These are phyloP conservation scores for Cicer yamashitae DNA, from an alignment of 306 rosid species.

Conservation along the genomic window DNA sequence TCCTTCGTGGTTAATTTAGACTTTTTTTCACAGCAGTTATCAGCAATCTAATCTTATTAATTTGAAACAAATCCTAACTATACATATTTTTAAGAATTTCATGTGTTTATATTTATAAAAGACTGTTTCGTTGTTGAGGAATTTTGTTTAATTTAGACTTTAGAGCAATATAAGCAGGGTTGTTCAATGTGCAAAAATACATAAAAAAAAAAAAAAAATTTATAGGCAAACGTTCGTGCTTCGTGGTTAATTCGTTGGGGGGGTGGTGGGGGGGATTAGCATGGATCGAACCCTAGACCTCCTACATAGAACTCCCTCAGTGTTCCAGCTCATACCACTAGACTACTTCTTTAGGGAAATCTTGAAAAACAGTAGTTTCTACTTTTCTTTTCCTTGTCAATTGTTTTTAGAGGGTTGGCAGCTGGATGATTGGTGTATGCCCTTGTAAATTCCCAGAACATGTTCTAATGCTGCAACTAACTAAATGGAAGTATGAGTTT, in stretches of 20 bases:
- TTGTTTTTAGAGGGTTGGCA: conserved; percentile 17
- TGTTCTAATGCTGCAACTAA: conserved; percentile 33
- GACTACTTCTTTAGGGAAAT: background rate
- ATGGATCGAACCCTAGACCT: no score
- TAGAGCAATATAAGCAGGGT: background rate
- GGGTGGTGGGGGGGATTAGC: no score
- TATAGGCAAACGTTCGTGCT: no score
- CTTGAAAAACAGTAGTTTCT: background rate
- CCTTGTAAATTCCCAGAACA: conserved; percentile 19
- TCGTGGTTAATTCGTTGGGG: no score
- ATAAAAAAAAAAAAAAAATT: no score
- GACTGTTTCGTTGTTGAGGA: background rate
- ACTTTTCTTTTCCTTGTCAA: conserved; percentile 1
- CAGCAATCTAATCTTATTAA: background rate
- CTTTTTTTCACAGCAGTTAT: background rate
- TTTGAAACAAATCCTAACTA: background rate
- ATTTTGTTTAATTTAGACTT: background rate
- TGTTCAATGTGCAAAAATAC: conserved; percentile 13
- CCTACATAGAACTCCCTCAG: no score
- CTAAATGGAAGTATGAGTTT: conserved; percentile 25
- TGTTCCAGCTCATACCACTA: no score
- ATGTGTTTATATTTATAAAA: background rate
- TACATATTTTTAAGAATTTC: background rate
- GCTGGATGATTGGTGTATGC: conserved; percentile 36
- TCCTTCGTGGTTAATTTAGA: no score